Base-by-base conservation (phyloP, 1,139 yeast species). In the Magnusiomyces ingens region DNA sequence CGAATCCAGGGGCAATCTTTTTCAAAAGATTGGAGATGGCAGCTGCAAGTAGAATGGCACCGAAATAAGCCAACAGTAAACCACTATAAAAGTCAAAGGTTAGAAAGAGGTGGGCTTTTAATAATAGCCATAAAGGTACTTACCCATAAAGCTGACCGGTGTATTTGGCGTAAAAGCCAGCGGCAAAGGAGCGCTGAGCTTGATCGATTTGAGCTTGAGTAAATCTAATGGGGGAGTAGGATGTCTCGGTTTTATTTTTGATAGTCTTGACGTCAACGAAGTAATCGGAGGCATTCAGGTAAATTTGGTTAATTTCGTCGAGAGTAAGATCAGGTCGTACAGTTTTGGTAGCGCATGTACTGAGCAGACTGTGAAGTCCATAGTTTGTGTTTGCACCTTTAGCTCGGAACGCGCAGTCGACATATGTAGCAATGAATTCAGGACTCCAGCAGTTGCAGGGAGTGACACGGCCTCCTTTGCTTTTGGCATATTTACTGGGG, bases 31-130 rank as follows among this genome's bases (percentile, higher is more conserved):
- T 65, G 26, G 58, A 44, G 3, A 58, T 8, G 5, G 58, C 45
- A 1, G 59, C 68, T 6, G 48, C 38, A 2, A 57, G 37, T 38
- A 64, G 49, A 4, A 66, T 49, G 1, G 59, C 21, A 6, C 51
- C 60, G 62, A 67, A 66, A 52, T 62, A 66, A 2, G 58, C 62
- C 1, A 64, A 49, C 2, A 63, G 49, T 12, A 57, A 57, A 47
- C 58, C 55, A 2, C 68, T 69, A 48, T 56, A 62, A 35, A 55
- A 49, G 21, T 26, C 8, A 5, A 4, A 26, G 4, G 32, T 26
- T 26, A 26, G 32, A 26, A 26, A 8, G 8, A 26, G 32, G 32
- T 26, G n/a, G n/a, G n/a, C n/a, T n/a, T 8, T 26, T 8, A 8
- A 26, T 5, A 26, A 26, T 8, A 26, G 8, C 8, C 32, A 37